Conservation (phyloP, 176 grass and related monocot genomes). For the Echinochloa phyllopogon region DNA sequence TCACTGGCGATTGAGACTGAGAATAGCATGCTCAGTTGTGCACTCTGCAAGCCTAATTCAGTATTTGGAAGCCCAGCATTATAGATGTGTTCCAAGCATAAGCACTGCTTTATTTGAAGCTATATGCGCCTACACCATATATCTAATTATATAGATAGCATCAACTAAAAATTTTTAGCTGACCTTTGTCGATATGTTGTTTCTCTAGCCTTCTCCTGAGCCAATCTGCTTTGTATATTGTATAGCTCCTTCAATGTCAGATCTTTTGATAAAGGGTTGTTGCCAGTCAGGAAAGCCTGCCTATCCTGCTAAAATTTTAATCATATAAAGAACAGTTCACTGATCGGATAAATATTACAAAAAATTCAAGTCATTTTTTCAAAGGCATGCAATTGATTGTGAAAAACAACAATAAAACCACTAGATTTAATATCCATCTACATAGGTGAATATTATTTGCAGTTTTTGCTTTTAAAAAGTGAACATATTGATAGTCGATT, state of each 20-base stretch:
- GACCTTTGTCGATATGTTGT: conserved; percentile 65
- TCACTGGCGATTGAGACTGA: neutral
- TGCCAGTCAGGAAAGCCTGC: conserved; percentile 65
- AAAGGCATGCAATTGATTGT: conserved; percentile 14
- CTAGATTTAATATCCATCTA: neutral
- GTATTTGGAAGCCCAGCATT: conserved; percentile 4
- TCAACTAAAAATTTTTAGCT: conserved; percentile 22
- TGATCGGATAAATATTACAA: neutral
- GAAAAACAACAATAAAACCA: conserved; percentile 19
- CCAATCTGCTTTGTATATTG: conserved; percentile 81
- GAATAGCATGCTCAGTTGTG: conserved; percentile 1
- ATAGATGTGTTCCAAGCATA: conserved; percentile 1
- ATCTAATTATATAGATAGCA: neutral
- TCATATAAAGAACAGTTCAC: conserved; percentile 23
- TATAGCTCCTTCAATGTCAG: conserved; percentile 80
- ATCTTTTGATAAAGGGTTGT: conserved; percentile 72
- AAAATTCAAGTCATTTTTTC: conserved; percentile 26
- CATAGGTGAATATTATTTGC: neutral
- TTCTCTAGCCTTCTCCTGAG: conserved; percentile 90
- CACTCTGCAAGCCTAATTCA: neutral
- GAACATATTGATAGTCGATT: neutral
- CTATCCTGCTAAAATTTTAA: conserved; percentile 66
- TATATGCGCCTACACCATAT: neutral
- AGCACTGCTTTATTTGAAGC: neutral
- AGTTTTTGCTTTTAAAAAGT: neutral